Conservation (phyloP, 2,329 filamentous ascomycete species). For the Davidsoniella eucalypti region DNA sequence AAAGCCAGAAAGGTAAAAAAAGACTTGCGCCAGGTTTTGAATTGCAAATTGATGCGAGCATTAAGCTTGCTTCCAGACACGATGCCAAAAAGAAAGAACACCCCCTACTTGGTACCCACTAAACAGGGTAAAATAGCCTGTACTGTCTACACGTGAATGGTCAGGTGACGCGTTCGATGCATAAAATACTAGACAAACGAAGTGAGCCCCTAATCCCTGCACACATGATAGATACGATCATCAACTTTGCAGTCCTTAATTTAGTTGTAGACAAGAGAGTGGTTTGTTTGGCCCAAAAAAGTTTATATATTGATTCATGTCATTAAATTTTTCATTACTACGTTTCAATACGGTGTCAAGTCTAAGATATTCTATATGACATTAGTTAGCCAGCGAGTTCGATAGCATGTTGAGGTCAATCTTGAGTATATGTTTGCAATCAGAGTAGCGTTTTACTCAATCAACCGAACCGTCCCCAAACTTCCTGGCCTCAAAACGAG, state of each 20-base stretch:
- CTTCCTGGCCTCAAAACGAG: slow-evolving; percentile 26
- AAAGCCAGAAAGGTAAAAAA: too few species aligned
- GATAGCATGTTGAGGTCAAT: not conserved
- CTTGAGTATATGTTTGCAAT: slow-evolving; percentile 17
- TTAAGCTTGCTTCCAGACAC: slow-evolving; percentile 11
- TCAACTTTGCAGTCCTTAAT: too few species aligned
- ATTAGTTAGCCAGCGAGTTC: not conserved
- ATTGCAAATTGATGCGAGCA: not conserved
- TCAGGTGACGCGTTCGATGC: not conserved
- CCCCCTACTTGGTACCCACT: slow-evolving; percentile 12
- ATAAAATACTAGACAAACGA: too few species aligned
- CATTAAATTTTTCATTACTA: too few species aligned
- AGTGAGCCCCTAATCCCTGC: too few species aligned
- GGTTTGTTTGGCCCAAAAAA: too few species aligned
- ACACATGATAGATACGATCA: too few species aligned
- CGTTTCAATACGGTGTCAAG: too few species aligned
- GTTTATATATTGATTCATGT: too few species aligned
- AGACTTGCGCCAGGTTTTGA: too few species aligned
- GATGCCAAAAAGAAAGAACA: slow-evolving; percentile 5
- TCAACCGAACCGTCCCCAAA: slow-evolving; percentile 40
- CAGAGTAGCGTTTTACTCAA: slow-evolving; percentile 58
- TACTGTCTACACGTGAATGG: not conserved
- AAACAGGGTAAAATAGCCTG: not conserved
- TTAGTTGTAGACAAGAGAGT: too few species aligned
- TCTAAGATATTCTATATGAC: too few species aligned